Evolutionary conservation across 495 filamentous ascomycete genomes (phyloP), one percentile per base, ranked within the genome.

Genomic region (Evernia prunastri): DNA sequence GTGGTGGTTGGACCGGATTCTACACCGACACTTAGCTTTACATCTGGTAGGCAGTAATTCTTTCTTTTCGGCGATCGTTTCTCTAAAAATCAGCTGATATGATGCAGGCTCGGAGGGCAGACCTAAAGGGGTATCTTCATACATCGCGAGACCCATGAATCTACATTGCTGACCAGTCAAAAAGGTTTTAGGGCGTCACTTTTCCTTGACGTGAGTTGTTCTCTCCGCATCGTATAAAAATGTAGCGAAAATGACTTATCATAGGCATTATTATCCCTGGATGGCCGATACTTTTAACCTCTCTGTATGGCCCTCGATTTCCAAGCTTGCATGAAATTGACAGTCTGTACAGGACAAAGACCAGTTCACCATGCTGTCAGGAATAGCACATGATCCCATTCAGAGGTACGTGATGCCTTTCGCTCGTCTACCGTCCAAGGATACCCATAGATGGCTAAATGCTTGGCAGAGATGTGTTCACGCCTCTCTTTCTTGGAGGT

Each of bases 1-100:
- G 86, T 94, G 12, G 70, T 90, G 10, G 88, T 98, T n/a, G 94
- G 93, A 1, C 93, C 93, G 1, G 93, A 98, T 72, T 91, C 88
- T 13, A 88, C 79, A 5, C 91, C 91, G 13, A 96, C 91, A 0
- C 76, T 97, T 13, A 82, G 78, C 31, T 68, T 83, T 77, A 68
- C 66, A 27, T 54, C 49, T 47, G 56, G 61, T 63, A 63, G 4
- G 57, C 33, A 5, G 12, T 31, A 17, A n/a, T 29, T 12, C 11
- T 1, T 18, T 7, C 20, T 27, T 25, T 53, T 9, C 2, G 53
- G 10, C 23, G 31, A n/a, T n/a, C n/a, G n/a, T n/a, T n/a, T n/a
- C n/a, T n/a, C n/a, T n/a, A n/a, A n/a, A n/a, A n/a, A n/a, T n/a
- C 17, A 10, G 0, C 0, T 23, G 6, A 51, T 3, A 57, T 43